Base-by-base conservation (phyloP, 2,329 filamentous ascomycete genomes). In the Sporothrix mexicana region DNA sequence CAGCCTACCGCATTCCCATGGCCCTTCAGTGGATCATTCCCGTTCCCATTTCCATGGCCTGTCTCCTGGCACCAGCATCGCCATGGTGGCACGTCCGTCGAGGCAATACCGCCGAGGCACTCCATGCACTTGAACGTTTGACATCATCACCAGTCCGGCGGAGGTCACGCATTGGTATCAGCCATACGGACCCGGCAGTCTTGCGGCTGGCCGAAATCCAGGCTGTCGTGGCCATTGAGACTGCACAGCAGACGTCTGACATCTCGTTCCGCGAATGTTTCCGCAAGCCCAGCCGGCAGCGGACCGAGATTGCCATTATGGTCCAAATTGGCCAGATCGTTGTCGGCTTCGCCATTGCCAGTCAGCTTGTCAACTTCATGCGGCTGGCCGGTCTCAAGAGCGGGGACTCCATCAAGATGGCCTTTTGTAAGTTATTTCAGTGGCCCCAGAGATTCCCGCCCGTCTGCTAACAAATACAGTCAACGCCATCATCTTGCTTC, bases 141-240 rank as follows among this genome's bases (percentile, higher is more conserved):
- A 47, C 73, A 2, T 68, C 66, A 8, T 72, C 69, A 10, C 57
- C 73, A 8, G 17, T 23, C 0, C 30, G 53, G 41, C 55, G 20
- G 10, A 36, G 23, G 7, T 67, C 70, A 12, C 59, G 30, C 2
- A 53, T 67, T n/a, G 23, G 13, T n/a, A 17, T 36, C 15, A 25
- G 15, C 25, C 13, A 23, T 2, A 17, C 45, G 1, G 61, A 74
- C 25, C 69, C 68, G 0, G 73, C 73, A 1, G 73, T 83, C 80
- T 8, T 69, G 12, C 80, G 85, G 2, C 79, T 84, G 43, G 82
- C 85, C 61, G 84, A 84, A 15, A 90, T 91, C 77, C 80, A 85
- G 30, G 85, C 89, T 74, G 90, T 88, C 0, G 87, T 90, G 73
- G 82, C 85, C 71, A 79, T 88, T 0, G 88, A 91, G 78, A 81